Base-by-base conservation (phyloP, 805 yeast species). In the Lachancea cidri region DNA sequence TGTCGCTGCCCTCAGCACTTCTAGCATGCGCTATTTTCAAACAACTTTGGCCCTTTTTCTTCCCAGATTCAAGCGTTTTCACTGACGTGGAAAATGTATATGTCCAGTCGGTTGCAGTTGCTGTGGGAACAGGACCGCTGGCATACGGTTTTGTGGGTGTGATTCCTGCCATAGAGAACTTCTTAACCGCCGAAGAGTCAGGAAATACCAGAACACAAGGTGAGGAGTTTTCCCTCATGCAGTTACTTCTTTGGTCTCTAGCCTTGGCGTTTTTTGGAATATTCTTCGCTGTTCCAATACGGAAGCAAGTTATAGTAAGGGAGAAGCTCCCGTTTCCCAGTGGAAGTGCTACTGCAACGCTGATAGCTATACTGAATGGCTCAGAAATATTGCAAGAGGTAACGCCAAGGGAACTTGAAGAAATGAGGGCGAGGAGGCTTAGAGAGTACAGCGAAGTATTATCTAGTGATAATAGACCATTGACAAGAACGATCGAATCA, bases 121-220 rank as follows among this genome's bases (percentile, higher is more conserved):
- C 98, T 0, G 94, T 86, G 1, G 98, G 98, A 1, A 93, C 98
- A 0, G 98, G 98, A 0, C 98, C 98, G 0, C 68, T 91, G 47
- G 94, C 96, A 0, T 91, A 84, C 63, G 98, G 98, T 0, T 77
- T 91, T 48, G 94, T 91, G 16, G 98, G 98, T 1, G 89, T 94
- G 4, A 74, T 93, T 1, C 98, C 98, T 0, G 98, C 98, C 1
- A 82, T 91, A 40, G 98, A 91, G 56, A 86, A 88, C 65, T 82
- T 91, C 49, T 64, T 91, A 46, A 80, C 86, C 1, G 65, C 71
- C 0, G 87, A 81, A 29, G 98, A 91, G 60, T 77, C 83, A 29
- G 96, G 95, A 2, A 47, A 45, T 9, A 50, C 57, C n/a, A 49
- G 65, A 33, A 38, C 43, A 13, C 47, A 45, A 27, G 65, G 74